Conservation (phyloP, 495 filamentous ascomycete species). For the Xylaria scruposa region DNA sequence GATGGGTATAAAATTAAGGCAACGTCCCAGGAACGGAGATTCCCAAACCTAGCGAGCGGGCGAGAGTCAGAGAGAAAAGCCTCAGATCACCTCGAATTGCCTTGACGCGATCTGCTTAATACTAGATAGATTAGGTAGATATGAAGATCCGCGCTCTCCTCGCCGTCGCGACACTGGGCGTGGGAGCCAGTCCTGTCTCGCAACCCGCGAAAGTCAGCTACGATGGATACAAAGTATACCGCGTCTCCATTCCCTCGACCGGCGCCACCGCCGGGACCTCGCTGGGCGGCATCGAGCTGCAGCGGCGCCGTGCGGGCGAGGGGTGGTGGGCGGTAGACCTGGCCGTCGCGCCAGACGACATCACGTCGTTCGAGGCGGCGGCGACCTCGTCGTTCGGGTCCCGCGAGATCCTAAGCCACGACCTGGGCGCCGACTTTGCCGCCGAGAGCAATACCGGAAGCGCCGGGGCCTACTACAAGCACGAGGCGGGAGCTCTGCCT, state of each 20-base stretch:
- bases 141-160: slow-evolving; percentile 21
- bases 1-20: neutral
- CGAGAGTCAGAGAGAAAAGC: neutral
- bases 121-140: neutral
- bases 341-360: slow-evolving; percentile 48
- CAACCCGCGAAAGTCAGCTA: slow-evolving; percentile 38
- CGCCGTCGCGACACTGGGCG: neutral
- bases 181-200: neutral
- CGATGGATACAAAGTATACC: slow-evolving; percentile 49
- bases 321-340: slow-evolving; percentile 41
- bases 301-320: slow-evolving; percentile 18
- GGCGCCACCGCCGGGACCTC: slow-evolving; percentile 7
- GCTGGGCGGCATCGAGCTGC: slow-evolving; percentile 37
- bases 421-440: slow-evolving; percentile 52
- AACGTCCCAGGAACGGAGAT: neutral
- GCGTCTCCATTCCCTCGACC: slow-evolving; percentile 21
- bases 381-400: slow-evolving; percentile 23
- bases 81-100: neutral
- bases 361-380: slow-evolving; percentile 41
- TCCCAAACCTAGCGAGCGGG: neutral
- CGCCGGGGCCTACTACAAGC: slow-evolving; percentile 3
- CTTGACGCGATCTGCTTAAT: neutral
- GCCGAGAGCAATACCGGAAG: slow-evolving; percentile 38
- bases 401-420: slow-evolving; percentile 46
- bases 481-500: slow-evolving; percentile 19